Conservation (phyloP, 768 basidiomycete species). For the Serendipita sp. region DNA sequence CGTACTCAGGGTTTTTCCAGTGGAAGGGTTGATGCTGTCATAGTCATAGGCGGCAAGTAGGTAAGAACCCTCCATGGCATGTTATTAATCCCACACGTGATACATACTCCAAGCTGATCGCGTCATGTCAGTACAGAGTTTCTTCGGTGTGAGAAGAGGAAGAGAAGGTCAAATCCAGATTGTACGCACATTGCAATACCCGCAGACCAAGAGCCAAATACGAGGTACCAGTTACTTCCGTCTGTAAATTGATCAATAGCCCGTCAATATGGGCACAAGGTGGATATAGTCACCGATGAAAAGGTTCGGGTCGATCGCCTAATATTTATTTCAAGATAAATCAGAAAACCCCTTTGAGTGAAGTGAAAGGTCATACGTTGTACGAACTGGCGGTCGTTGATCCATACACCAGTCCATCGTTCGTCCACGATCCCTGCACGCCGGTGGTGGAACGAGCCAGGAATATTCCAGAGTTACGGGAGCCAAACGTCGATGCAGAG, state of each 20-base stretch:
- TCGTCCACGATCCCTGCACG: conserved; percentile 19
- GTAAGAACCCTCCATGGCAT: no score
- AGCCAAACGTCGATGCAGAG: conserved; percentile 37
- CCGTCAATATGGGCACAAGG: neutral
- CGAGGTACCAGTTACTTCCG: conserved; percentile 30
- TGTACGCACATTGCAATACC: conserved; percentile 30
- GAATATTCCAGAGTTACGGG: conserved; percentile 37
- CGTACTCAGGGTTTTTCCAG: conserved; percentile 25
- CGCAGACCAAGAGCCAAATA: conserved; percentile 39
- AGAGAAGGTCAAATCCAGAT: conserved; percentile 2
- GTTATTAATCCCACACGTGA: neutral
- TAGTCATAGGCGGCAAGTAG: neutral
- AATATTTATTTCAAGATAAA: neutral
- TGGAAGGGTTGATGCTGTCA: conserved; percentile 23
- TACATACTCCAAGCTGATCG: neutral
- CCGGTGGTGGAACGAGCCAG: conserved; percentile 35
- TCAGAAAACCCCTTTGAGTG: neutral
- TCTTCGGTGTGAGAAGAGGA: neutral
- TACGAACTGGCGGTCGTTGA: conserved; percentile 23
- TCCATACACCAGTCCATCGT: conserved; percentile 33
- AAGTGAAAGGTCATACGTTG: conserved; percentile 20
- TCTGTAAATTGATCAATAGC: conserved; percentile 15
- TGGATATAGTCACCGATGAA: conserved; percentile 18
- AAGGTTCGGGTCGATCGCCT: conserved; percentile 11
- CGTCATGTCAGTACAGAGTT: neutral